Base-by-base conservation (phyloP, 2,329 filamentous ascomycete species). In the Xylaria sp. region DNA sequence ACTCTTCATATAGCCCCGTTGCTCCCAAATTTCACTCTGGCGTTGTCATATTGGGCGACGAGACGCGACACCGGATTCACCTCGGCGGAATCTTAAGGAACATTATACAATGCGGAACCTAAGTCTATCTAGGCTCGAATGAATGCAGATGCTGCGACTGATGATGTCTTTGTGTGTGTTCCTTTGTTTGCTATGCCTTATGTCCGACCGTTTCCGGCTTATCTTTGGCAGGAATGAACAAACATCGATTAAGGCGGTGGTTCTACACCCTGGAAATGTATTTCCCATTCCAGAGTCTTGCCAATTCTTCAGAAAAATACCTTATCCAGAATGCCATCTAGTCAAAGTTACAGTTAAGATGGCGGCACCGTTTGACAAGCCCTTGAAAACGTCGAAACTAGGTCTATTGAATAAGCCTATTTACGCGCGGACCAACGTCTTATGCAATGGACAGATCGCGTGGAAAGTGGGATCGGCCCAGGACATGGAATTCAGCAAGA, bases 371-470 rank as follows among this genome's bases (percentile, higher is more conserved):
- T 21, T 5, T 6, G 33, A 9, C 8, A 63, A 46, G 54, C 60
- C 52, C 4, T 8, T 10, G 19, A 53, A 29, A 27, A 43, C 56
- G 31, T 52, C 60, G 9, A 10, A 11, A 10, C 10, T 15, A 31
- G 62, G 62, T 25, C 49, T 13, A 3, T 43, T 15, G 7, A 25
- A 41, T 11, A 37, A 44, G 15, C 62, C 54, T 1, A 58, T 56
- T 15, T 64, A 53, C 19, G 27, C 62, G 23, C 61, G 63, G n/a
- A 64, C 64, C 23, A 67, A 44, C 29, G 64, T 67, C 10, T 43
- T 67, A 38, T 65, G 62, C 48, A 65, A 65, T 53, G 64, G 64
- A 27, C 52, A 64, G 35, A 67, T 67, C 33, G 46, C 11, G 7
- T 58, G 44, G 55, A 67, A 65, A 56, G 61, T 66, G 9, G 52